Conservation (phyloP, 768 basidiomycete species). For the Amylocystis lapponica region DNA sequence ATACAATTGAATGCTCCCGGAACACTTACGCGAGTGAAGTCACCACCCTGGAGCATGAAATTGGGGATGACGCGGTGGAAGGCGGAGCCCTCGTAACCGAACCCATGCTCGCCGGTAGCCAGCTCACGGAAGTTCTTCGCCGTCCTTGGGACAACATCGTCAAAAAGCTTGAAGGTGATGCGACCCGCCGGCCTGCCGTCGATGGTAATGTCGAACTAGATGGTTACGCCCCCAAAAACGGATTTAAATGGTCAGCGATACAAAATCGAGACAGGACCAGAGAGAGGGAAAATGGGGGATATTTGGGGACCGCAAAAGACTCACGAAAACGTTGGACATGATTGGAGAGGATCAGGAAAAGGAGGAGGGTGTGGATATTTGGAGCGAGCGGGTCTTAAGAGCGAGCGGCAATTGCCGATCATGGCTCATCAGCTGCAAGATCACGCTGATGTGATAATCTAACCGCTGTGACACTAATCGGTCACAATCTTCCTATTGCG, state of each 20-base stretch:
- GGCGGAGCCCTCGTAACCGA: conserved; percentile 59
- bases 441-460: conserved; percentile 16
- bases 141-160: conserved; percentile 71
- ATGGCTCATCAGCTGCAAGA: conserved; percentile 17
- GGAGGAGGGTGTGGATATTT: conserved; percentile 11
- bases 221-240: neutral
- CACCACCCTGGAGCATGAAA: conserved; percentile 87
- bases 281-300: neutral
- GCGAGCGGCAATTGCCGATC: conserved; percentile 18
- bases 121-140: conserved; percentile 86
- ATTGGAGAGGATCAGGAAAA: conserved; percentile 11
- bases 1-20: too few relatives aligned
- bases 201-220: conserved; percentile 64
- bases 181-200: conserved; percentile 37
- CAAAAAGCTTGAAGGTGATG: conserved; percentile 83
- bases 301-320: conserved; percentile 17
- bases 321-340: conserved; percentile 37
- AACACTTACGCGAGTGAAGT: conserved; percentile 52
- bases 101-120: conserved; percentile 69
- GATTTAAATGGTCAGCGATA: neutral
- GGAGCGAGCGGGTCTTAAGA: conserved; percentile 10
- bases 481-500: too few relatives aligned
- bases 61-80: conserved; percentile 84
- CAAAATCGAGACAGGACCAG: neutral
- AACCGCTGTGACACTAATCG: conserved; percentile 19